Percentiles rank a stretch among this genome's conserved stretches.
phyloP scores from a whole-genome alignment of 495 filamentous ascomycete genomes.

The Talaromyces nanjingensis region DNA sequence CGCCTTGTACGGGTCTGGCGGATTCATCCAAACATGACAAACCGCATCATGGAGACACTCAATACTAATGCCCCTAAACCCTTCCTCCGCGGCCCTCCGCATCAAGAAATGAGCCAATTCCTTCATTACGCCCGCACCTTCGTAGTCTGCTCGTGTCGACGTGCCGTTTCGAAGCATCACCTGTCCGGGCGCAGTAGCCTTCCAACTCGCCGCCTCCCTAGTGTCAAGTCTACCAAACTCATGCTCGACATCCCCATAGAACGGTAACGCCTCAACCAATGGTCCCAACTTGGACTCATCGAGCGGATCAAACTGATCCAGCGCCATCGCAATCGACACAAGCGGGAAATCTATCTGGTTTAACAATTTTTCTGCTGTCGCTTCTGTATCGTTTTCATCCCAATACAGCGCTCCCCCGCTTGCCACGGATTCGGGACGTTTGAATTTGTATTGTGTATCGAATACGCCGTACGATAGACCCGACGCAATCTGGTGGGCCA shows the following conservation, averaged over 20 bases:
- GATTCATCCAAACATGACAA: conserved; percentile 24
- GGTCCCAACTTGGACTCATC: conserved; percentile 20
- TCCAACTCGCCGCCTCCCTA: conserved; percentile 11
- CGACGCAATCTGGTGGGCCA: conserved; percentile 26
- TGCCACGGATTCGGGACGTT: conserved; percentile 24
- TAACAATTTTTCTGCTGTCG: conserved; percentile 17
- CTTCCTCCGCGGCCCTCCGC: conserved; percentile 20
- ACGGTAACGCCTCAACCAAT: conserved; percentile 12
- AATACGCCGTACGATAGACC: conserved; percentile 38
- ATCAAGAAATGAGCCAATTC: conserved; percentile 29
- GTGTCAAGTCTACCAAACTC: neutral
- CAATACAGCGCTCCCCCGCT: conserved; percentile 31
- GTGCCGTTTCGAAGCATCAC: conserved; percentile 34
- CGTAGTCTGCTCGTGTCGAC: conserved; percentile 24
- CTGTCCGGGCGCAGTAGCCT: conserved; percentile 20
- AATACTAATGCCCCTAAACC: conserved; percentile 31
- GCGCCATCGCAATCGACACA: conserved; percentile 30
- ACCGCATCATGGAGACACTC: conserved; percentile 26
- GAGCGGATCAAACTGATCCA: conserved; percentile 25
- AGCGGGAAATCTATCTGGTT: conserved; percentile 39
- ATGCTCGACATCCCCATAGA: neutral
- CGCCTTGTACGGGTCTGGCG: conserved; percentile 26
- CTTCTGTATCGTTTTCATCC: conserved; percentile 18
- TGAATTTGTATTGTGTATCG: conserved; percentile 39
- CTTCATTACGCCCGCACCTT: conserved; percentile 27